These are phyloP conservation scores for Naegleria lovaniensis DNA, from an alignment of 208 protist genomes.

Conservation along the genomic window DNA sequence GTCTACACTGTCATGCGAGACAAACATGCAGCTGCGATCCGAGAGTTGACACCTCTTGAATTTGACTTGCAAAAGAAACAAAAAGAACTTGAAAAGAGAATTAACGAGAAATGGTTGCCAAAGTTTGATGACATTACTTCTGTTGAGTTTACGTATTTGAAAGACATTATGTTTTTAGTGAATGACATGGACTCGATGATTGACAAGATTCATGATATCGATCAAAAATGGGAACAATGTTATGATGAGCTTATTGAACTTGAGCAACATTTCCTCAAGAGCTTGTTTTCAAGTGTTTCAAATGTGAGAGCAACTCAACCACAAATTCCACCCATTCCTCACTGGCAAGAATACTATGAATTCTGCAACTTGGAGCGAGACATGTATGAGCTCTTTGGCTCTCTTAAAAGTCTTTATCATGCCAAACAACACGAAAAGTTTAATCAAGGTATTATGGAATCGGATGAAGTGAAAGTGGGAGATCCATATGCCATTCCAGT, in stretches of 20 bases:
- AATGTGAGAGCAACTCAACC: not conserved
- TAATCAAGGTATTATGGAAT: constrained; percentile 13
- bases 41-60: not conserved
- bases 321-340: not conserved
- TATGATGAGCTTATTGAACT: constrained; percentile 3
- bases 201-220: not conserved
- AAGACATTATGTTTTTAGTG: not conserved
- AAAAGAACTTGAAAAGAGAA: constrained; percentile 2
- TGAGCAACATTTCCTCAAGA: not conserved
- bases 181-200: not conserved
- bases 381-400: not conserved
- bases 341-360: constrained; percentile 21
- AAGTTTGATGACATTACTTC: constrained; percentile 6
- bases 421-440: constrained; percentile 4
- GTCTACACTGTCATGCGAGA: not conserved
- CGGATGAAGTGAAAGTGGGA: not conserved
- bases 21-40: not conserved
- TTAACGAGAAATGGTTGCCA: not conserved
- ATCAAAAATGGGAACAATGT: not conserved
- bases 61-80: not conserved
- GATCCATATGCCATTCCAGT: constrained; percentile 18
- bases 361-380: not conserved
- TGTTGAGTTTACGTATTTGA: constrained; percentile 10
- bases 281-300: not conserved
- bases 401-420: not conserved